phyloP scores from a whole-genome alignment of 176 grass and related monocot species.

The Carex pumila region DNA sequence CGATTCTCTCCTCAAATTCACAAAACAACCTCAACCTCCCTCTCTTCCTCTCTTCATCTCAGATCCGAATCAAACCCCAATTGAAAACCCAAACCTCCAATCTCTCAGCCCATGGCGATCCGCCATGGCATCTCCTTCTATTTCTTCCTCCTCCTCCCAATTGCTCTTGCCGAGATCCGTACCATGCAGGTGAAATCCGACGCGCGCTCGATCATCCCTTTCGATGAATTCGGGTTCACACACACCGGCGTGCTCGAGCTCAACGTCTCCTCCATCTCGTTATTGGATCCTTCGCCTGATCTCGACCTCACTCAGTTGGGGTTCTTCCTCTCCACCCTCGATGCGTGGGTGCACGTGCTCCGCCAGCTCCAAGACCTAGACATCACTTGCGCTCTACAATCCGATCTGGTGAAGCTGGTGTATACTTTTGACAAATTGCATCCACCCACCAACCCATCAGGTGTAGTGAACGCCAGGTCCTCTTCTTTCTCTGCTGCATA shows the following conservation, averaged over 20 bases:
- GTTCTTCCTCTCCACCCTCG: conserved; percentile 93
- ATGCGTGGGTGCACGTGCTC: conserved; percentile 90
- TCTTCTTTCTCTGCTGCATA: conserved; percentile 47
- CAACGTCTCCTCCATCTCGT: conserved; percentile 68
- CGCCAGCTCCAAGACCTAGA: conserved; percentile 73
- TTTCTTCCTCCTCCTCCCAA: conserved; percentile 14
- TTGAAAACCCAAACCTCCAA: background rate
- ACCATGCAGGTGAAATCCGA: conserved; percentile 49
- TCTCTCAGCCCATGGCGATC: background rate
- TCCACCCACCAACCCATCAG: conserved; percentile 61
- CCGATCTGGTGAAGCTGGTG: conserved; percentile 67
- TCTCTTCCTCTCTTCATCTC: background rate
- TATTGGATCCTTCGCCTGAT: conserved; percentile 36
- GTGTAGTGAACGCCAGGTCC: conserved; percentile 55
- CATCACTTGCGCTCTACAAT: conserved; percentile 88
- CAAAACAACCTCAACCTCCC: conserved; percentile 28
- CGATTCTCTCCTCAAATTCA: conserved; percentile 7
- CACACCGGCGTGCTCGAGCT: conserved; percentile 70
- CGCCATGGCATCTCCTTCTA: background rate
- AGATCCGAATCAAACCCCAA: conserved; percentile 3
- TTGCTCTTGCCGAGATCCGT: conserved; percentile 62
- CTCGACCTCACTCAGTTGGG: conserved; percentile 79
- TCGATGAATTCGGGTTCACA: conserved; percentile 90
- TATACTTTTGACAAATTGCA: conserved; percentile 67
- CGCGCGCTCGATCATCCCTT: conserved; percentile 78